Conservation (phyloP, 2,329 filamentous ascomycete species). For the Magnaporthiopsis poae region DNA sequence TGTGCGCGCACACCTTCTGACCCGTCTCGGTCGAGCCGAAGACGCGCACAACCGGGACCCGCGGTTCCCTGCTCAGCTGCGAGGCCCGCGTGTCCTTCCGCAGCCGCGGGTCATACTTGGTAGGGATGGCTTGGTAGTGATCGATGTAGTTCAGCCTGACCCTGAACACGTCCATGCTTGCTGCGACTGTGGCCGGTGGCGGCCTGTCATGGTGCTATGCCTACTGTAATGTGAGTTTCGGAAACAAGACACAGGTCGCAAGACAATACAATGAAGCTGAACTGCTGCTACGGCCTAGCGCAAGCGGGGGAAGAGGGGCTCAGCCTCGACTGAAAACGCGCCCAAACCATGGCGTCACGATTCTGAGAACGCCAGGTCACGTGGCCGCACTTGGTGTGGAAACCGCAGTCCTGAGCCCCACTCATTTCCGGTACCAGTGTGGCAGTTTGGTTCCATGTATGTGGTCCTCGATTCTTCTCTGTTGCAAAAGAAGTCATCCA, state of each 20-base stretch:
- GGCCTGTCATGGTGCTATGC: background rate
- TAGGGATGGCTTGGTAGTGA: conserved; percentile 75
- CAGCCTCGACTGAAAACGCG: background rate
- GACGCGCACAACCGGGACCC: conserved; percentile 75
- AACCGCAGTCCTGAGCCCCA: no score
- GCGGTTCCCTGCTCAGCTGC: conserved; percentile 53
- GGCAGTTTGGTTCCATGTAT: no score
- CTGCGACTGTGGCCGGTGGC: conserved; percentile 10
- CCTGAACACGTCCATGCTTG: conserved; percentile 59
- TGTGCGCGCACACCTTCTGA: conserved; percentile 89
- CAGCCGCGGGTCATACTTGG: conserved; percentile 70
- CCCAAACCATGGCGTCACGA: background rate
- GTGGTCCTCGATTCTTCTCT: no score
- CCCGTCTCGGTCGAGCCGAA: conserved; percentile 92
- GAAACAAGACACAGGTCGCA: no score
- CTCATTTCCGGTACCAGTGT: no score
- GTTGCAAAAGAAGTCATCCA: no score
- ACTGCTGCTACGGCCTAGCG: no score
- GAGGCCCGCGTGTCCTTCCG: conserved; percentile 52
- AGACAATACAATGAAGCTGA: no score
- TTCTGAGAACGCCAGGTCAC: background rate
- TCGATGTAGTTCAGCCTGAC: conserved; percentile 93
- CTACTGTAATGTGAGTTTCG: no score
- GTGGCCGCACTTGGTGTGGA: background rate
- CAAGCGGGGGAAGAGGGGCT: no score